Conservation (phyloP, 805 yeast genomes). For the Wickerhamiella hasegawae region DNA sequence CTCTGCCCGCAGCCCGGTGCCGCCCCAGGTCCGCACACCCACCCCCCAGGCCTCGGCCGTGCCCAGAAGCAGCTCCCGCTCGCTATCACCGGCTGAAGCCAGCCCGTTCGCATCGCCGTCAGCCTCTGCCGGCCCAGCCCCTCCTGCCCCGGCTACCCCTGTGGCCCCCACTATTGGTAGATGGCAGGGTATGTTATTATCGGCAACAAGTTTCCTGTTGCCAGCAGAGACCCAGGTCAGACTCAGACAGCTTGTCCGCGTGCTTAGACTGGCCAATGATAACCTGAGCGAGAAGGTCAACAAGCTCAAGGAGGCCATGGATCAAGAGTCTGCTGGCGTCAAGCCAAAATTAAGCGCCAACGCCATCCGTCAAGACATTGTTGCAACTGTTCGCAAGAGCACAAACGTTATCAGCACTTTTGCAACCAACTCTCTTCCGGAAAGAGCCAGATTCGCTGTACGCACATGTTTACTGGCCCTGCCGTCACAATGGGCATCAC, state of each 20-base stretch:
- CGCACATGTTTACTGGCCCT: constrained; percentile 60
- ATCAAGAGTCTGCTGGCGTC: constrained; percentile 11
- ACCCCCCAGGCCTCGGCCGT: neutral
- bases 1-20: too few relatives aligned
- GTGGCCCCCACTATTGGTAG: constrained; percentile 2
- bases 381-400: constrained; percentile 76
- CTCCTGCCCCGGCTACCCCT: too few relatives aligned
- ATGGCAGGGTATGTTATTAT: constrained; percentile 19
- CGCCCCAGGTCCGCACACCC: too few relatives aligned
- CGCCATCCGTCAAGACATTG: constrained; percentile 59
- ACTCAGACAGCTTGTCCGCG: constrained; percentile 11
- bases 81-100: neutral
- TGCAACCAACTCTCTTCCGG: constrained; percentile 59
- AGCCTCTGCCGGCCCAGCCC: neutral
- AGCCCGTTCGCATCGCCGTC: neutral
- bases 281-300: constrained; percentile 12
- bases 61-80: too few relatives aligned
- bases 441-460: constrained; percentile 65
- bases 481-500: constrained; percentile 56
- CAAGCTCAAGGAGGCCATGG: constrained; percentile 14
- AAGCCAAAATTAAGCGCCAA: constrained; percentile 17
- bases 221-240: constrained; percentile 20
- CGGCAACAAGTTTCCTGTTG: constrained; percentile 26
- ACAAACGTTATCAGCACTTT: constrained; percentile 74
- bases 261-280: constrained; percentile 14